Percentiles rank a stretch among this genome's conserved stretches.
Evolutionary conservation across 2,329 filamentous ascomycete genomes (phyloP).

Genomic region (Aspergillus sp.): DNA sequence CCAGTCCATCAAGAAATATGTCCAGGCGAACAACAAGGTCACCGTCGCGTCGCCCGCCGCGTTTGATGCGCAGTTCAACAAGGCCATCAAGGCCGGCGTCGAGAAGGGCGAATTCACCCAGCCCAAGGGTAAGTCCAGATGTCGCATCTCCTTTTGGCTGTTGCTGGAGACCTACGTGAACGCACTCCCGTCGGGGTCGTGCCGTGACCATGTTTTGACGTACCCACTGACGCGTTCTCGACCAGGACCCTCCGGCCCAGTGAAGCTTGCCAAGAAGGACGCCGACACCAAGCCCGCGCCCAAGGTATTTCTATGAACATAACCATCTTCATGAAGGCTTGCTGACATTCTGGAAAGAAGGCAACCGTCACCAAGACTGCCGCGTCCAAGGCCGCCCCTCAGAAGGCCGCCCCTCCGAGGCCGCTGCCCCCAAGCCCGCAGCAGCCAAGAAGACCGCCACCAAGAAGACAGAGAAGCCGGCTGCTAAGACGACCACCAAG

Average conservation of each 20-base stretch:
- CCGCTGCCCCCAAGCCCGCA: conserved; percentile 13
- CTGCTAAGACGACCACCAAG: conserved; percentile 37
- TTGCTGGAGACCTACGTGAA: no score
- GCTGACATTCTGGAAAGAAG: conserved; percentile 5
- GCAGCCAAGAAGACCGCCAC: conserved; percentile 37
- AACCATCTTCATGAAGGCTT: background rate
- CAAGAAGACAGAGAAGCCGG: conserved; percentile 30
- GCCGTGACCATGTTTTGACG: background rate
- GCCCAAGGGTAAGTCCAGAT: conserved; percentile 65
- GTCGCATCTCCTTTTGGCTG: conserved; percentile 2
- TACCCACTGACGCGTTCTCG: conserved; percentile 20
- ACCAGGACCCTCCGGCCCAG: conserved; percentile 70
- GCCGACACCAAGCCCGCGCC: conserved; percentile 34
- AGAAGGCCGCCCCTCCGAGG: conserved; percentile 13
- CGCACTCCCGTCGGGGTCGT: background rate
- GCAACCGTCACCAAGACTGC: conserved; percentile 15
- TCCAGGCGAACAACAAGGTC: conserved; percentile 61
- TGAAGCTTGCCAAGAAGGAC: conserved; percentile 84
- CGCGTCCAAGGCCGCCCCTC: conserved; percentile 10
- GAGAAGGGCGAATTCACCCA: conserved; percentile 80
- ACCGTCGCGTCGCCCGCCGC: conserved; percentile 44
- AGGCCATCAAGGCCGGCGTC: conserved; percentile 69
- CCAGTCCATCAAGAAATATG: conserved; percentile 66
- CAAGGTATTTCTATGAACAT: conserved; percentile 16
- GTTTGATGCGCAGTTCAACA: conserved; percentile 74